Base-by-base conservation (phyloP, 1,284 basidiomycete genomes). In the Dichomitus squalens region DNA sequence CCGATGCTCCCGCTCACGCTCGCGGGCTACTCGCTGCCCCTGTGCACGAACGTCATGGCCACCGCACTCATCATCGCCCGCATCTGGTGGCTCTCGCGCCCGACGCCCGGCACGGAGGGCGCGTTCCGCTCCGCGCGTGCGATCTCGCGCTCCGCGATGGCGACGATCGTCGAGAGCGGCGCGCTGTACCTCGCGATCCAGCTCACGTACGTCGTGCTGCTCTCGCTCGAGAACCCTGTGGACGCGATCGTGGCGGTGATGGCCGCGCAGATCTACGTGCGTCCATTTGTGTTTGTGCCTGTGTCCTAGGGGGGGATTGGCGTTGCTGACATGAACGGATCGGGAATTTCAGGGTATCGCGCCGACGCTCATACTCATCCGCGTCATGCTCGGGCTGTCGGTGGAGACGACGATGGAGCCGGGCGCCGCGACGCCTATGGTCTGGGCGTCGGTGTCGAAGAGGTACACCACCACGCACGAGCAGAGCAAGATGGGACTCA, bases 231-330 rank as follows among this genome's bases (percentile, higher is more conserved):
- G 20, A 65, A 70, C 53, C 66, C 71, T 7, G 75, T 76, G n/a
- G 63, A 73, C 51, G 70, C 58, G 4, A 68, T 80, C 48, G 55
- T 73, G 11, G 74, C 63, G 12, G 70, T 72, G n/a, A 66, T 74
- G 47, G 71, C 74, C 14, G 70, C 73, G 20, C 77, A 80, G 64
- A 66, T 76, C 21, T 79, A 79, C 49, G 77, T 76, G 53, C 25
- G 70, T 44, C 16, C 3, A 14, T 44, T 20, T 40, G n/a, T 25
- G 7, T 6, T 40, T 29, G 25, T 31, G 5, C 29, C 33, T 38
- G 23, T 36, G 35, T 38, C 8, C 20, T 23, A 23, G 16, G 25
- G 25, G 8, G 16, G 14, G n/a, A 16, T 4, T 23, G 41, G n/a
- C 0, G 9, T 29, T 16, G n/a, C n/a, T 44, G 25, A 44, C 44